phyloP scores from a whole-genome alignment of 208 protist genomes.

The Crithidia acanthocephali region DNA sequence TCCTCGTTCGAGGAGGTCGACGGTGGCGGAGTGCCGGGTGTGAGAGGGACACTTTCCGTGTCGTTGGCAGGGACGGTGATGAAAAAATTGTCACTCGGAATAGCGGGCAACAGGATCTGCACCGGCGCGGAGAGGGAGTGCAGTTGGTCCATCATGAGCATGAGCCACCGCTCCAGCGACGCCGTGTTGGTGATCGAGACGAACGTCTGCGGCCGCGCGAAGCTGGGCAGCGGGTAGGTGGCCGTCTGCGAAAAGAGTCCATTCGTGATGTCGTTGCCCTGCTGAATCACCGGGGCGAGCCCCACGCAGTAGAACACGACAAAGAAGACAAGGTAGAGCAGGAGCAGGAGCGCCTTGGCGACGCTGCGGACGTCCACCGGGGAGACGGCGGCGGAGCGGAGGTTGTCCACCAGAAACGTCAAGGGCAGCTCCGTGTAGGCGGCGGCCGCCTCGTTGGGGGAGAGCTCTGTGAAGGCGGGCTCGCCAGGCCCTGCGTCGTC shows the following conservation, averaged over 20 bases:
- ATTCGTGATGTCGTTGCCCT: constrained; percentile 20
- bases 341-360: not conserved
- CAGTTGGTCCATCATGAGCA: constrained; percentile 27
- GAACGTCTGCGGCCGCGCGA: constrained; percentile 39
- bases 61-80: not conserved
- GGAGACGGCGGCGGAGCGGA: constrained; percentile 22
- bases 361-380: constrained; percentile 2
- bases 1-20: too few species aligned
- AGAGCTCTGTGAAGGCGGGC: constrained; percentile 14
- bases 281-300: constrained; percentile 11
- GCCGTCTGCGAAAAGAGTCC: constrained; percentile 28
- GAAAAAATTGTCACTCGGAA: not conserved
- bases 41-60: not conserved
- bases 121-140: constrained; percentile 9
- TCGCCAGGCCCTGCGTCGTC: not conserved
- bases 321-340: constrained; percentile 21
- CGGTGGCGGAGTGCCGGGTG: not conserved
- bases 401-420: constrained; percentile 31
- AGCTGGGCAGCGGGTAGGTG: constrained; percentile 31
- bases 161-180: constrained; percentile 12
- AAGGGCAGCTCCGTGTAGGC: constrained; percentile 50
- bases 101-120: not conserved
- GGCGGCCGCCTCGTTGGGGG: constrained; percentile 31
- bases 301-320: constrained; percentile 16
- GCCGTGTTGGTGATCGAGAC: constrained; percentile 21